Conservation (phyloP, 202 grass and related monocot species). For the Sporobolus alterniflorus region DNA sequence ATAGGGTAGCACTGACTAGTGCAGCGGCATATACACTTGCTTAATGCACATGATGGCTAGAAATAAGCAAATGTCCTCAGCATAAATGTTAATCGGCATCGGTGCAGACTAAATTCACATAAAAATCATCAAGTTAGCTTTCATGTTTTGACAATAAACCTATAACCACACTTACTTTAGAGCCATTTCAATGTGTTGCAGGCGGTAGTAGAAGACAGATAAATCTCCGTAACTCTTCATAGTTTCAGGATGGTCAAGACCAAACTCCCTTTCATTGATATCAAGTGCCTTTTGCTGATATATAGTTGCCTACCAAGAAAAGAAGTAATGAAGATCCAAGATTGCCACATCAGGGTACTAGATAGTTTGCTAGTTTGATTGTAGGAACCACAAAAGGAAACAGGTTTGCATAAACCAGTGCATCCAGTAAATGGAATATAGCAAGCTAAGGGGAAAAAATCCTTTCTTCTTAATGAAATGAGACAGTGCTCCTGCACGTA, state of each 20-base stretch:
- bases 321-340: slow-evolving; percentile 28
- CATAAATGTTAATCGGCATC: background rate
- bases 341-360: background rate
- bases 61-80: background rate
- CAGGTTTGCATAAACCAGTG: background rate
- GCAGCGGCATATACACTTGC: slow-evolving; percentile 11
- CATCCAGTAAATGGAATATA: slow-evolving; percentile 15
- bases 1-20: background rate
- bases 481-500: background rate
- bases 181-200: slow-evolving; percentile 99
- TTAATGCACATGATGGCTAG: slow-evolving; percentile 12
- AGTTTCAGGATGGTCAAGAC: slow-evolving; percentile 98
- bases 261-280: slow-evolving; percentile 98
- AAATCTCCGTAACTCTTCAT: slow-evolving; percentile 99
- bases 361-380: slow-evolving; percentile 10
- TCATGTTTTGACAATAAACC: slow-evolving; percentile 30
- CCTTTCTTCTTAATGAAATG: background rate
- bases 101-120: background rate
- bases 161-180: slow-evolving; percentile 84
- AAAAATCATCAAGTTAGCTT: background rate
- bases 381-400: background rate
- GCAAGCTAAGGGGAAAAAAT: background rate
- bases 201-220: slow-evolving; percentile 99
- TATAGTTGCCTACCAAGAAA: slow-evolving; percentile 79
- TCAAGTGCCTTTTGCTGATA: slow-evolving; percentile 99